Evolutionary conservation across 2,329 filamentous ascomycete species (phyloP).

Genomic region (Colletotrichum cereale): DNA sequence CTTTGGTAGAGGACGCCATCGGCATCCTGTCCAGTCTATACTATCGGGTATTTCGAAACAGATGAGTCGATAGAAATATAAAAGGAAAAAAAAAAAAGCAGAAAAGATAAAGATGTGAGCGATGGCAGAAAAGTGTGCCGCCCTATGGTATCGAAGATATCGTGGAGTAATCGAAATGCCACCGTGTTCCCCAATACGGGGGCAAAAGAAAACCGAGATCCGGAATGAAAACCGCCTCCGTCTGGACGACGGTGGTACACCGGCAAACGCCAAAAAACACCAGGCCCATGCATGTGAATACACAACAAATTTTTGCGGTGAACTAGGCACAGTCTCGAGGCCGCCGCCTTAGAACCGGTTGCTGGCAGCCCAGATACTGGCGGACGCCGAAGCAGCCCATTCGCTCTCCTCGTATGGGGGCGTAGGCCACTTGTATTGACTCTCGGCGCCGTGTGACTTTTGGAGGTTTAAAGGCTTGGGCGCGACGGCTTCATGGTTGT

Average conservation of each 20-base stretch:
- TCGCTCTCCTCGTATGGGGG: slow-evolving; percentile 95
- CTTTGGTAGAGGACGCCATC: slow-evolving; percentile 28
- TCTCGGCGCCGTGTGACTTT: slow-evolving; percentile 57
- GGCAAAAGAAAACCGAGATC: slow-evolving; percentile 41
- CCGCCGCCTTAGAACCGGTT: slow-evolving; percentile 66
- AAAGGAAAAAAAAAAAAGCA: slow-evolving; percentile 12
- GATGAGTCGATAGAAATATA: slow-evolving; percentile 25
- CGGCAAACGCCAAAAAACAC: slow-evolving; percentile 40
- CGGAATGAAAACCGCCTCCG: slow-evolving; percentile 27
- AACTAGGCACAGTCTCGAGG: slow-evolving; percentile 6
- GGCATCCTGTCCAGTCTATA: slow-evolving; percentile 40
- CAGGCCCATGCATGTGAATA: slow-evolving; percentile 40
- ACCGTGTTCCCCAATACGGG: slow-evolving; percentile 33
- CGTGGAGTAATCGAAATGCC: slow-evolving; percentile 39
- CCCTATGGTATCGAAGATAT: slow-evolving; percentile 42
- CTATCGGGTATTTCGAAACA: slow-evolving; percentile 41
- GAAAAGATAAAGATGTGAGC: slow-evolving; percentile 37
- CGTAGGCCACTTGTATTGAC: slow-evolving; percentile 86
- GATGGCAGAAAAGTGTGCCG: slow-evolving; percentile 29
- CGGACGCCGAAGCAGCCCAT: slow-evolving; percentile 86
- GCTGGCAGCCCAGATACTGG: slow-evolving; percentile 82
- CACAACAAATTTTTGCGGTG: slow-evolving; percentile 36
- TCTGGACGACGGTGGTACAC: slow-evolving; percentile 19
- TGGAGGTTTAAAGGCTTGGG: slow-evolving; percentile 80
- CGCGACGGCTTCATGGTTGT: slow-evolving; percentile 70